Evolutionary conservation across 1,284 basidiomycete genomes (phyloP), one percentile per base, ranked within the genome.

Genomic region (Abortiporus biennis): DNA sequence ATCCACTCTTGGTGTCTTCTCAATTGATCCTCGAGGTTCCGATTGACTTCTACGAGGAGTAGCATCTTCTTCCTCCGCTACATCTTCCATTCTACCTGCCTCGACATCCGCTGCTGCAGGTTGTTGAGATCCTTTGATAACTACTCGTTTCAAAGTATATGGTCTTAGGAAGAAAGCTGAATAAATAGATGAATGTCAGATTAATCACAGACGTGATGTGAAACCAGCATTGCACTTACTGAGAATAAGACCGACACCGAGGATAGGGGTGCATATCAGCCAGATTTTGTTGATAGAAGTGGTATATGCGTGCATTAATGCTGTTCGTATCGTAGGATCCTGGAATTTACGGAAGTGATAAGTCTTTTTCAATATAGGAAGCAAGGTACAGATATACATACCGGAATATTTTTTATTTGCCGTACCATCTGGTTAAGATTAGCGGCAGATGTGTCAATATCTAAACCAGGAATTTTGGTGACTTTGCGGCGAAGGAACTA

Each of bases 271-370:
- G 54, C 69, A 71, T 20, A 84, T 74, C 44, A 87, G 57, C 87
- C 89, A 92, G 42, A 92, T 80, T 32, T 68, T 74, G 47, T 69
- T 69, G 30, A 92, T 78, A 0, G 85, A 74, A 37, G 74, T 61
- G 2, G 85, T 71, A 61, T 84, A 92, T 0, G 84, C 85, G 40
- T 83, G 68, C 33, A 84, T 74, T 2, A 92, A 67, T 32, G 69
- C 64, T 17, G 66, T 50, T 11, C 75, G 72, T 22, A 66, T 53
- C 6, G 54, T 51, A 8, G 69, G 55, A 51, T 85, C 71, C 78
- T 80, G 45, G 30, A 32, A 23, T 27, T 37, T 20, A 23, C 29
- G 3, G 43, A 8, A 27, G 11, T 13, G 30, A 24, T 9, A 20
- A 31, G 23, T 17, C 15, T 33, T 20, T 21, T 5, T 20, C 17